A percentile compares a stretch with the other conserved stretches of the same genome.
Conservation (phyloP, 2,329 filamentous ascomycete species). For the Cladosporium halotolerans region DNA sequence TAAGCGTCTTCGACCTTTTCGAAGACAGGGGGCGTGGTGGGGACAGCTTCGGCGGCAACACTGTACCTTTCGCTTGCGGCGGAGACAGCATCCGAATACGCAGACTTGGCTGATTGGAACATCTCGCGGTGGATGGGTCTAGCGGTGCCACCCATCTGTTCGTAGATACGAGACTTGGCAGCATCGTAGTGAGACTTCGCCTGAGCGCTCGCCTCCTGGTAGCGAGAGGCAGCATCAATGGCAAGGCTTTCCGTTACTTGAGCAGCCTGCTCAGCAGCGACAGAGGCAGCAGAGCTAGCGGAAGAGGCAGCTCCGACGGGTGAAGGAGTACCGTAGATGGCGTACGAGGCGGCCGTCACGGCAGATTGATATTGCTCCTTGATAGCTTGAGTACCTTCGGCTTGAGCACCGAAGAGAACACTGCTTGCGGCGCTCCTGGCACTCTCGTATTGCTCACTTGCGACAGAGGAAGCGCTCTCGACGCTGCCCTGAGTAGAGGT, state of each 20-base stretch:
- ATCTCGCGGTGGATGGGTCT: slow-evolving; percentile 65
- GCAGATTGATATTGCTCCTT: slow-evolving; percentile 52
- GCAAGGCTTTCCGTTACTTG: slow-evolving; percentile 33
- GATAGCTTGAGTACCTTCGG: slow-evolving; percentile 45
- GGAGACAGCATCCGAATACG: slow-evolving; percentile 60
- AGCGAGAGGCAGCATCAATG: slow-evolving; percentile 50
- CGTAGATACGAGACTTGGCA: slow-evolving; percentile 61
- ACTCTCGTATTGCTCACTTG: slow-evolving; percentile 51
- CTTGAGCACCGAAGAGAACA: slow-evolving; percentile 42
- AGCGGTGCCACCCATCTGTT: slow-evolving; percentile 61
- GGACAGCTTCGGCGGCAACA: slow-evolving; percentile 47
- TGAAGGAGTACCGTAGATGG: slow-evolving; percentile 48
- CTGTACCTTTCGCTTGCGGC: slow-evolving; percentile 56
- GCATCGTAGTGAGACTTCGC: slow-evolving; percentile 64
- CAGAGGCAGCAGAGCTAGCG: slow-evolving; percentile 31
- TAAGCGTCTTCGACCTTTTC: slow-evolving; percentile 41
- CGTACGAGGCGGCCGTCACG: slow-evolving; percentile 53
- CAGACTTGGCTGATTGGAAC: slow-evolving; percentile 60
- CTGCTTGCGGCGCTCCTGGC: slow-evolving; percentile 53
- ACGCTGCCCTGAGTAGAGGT: slow-evolving; percentile 40
- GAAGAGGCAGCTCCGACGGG: slow-evolving; percentile 36
- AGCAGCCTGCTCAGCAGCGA: slow-evolving; percentile 17
- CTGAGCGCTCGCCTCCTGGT: slow-evolving; percentile 57
- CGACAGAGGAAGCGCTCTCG: slow-evolving; percentile 40
- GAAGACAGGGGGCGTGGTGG: slow-evolving; percentile 25